Evolutionary conservation across 805 yeast species (phyloP).

Genomic region (Monosporozyma unispora): DNA sequence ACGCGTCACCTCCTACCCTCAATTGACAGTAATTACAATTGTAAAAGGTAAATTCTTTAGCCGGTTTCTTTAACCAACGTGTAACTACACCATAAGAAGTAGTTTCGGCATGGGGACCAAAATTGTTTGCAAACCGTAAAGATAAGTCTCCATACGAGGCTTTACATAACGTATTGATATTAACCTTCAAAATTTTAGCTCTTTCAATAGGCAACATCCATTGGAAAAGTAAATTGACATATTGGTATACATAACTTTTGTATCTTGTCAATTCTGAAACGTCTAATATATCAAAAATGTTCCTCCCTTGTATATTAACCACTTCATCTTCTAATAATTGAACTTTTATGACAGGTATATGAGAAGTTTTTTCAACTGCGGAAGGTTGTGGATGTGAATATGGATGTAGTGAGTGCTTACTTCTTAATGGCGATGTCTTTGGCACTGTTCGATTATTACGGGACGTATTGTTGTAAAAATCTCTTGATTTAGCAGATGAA

Average conservation of each 20-base stretch:
- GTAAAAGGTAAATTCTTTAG: slow-evolving; percentile 13
- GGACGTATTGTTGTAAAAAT: slow-evolving; percentile 11
- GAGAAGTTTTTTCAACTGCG: neutral
- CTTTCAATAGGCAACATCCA: slow-evolving; percentile 85
- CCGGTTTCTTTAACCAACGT: slow-evolving; percentile 12
- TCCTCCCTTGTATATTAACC: slow-evolving; percentile 14
- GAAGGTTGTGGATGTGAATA: slow-evolving; percentile 1
- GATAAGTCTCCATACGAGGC: neutral
- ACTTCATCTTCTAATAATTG: slow-evolving; percentile 24
- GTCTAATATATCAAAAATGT: slow-evolving; percentile 17
- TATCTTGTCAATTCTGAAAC: slow-evolving; percentile 21
- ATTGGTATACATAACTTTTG: slow-evolving; percentile 48
- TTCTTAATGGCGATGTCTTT: neutral
- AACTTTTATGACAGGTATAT: slow-evolving; percentile 18
- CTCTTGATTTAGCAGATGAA: slow-evolving; percentile 21
- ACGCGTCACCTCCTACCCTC: slow-evolving; percentile 49
- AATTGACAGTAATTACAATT: slow-evolving; percentile 62
- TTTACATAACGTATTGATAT: slow-evolving; percentile 22
- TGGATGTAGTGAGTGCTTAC: neutral
- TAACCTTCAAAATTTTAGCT: slow-evolving; percentile 58
- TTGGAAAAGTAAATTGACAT: slow-evolving; percentile 63
- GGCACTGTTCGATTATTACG: neutral
- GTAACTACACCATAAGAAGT: slow-evolving; percentile 11
- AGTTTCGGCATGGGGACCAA: neutral
- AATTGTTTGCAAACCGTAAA: neutral